Percentiles rank a stretch among this genome's conserved stretches.
These are phyloP conservation scores for Linum tenue DNA, from an alignment of 345 rosid genomes.

Conservation along the genomic window DNA sequence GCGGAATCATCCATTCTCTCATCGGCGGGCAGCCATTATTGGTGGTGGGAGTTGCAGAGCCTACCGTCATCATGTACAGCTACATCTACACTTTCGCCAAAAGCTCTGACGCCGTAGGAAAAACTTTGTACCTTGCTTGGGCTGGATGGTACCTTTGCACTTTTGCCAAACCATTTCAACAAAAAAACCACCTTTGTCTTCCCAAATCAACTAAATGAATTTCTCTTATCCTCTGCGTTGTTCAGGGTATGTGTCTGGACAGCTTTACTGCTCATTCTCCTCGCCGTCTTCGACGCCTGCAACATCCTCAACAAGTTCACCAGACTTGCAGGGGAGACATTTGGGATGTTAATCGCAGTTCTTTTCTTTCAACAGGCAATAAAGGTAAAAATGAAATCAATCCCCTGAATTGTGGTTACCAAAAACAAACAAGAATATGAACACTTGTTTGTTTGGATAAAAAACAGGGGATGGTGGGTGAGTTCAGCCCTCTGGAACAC, in stretches of 20 bases:
- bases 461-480: slow-evolving; percentile 56
- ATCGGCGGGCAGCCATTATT: slow-evolving; percentile 41
- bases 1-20: slow-evolving; percentile 50
- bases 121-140: slow-evolving; percentile 29
- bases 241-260: slow-evolving; percentile 93
- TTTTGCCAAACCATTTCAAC: not conserved
- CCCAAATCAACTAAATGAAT: not conserved
- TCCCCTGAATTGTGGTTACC: not conserved
- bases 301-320: slow-evolving; percentile 66
- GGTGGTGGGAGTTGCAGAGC: slow-evolving; percentile 39
- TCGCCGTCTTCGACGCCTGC: slow-evolving; percentile 54
- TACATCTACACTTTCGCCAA: slow-evolving; percentile 30
- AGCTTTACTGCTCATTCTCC: slow-evolving; percentile 54
- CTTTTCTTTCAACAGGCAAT: slow-evolving; percentile 81
- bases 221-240: not conserved
- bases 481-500: slow-evolving; percentile 41
- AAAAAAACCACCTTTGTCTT: not conserved
- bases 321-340: slow-evolving; percentile 72
- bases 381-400: slow-evolving; percentile 29
- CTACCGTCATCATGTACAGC: slow-evolving; percentile 32
- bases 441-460: slow-evolving; percentile 7
- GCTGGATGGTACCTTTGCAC: slow-evolving; percentile 27
- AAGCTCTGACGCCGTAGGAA: slow-evolving; percentile 17
- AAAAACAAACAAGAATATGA: not conserved
- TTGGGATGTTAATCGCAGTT: slow-evolving; percentile 73